Evolutionary conservation across 768 basidiomycete species (phyloP).

Genomic region (Pleurotus tuber-regium): DNA sequence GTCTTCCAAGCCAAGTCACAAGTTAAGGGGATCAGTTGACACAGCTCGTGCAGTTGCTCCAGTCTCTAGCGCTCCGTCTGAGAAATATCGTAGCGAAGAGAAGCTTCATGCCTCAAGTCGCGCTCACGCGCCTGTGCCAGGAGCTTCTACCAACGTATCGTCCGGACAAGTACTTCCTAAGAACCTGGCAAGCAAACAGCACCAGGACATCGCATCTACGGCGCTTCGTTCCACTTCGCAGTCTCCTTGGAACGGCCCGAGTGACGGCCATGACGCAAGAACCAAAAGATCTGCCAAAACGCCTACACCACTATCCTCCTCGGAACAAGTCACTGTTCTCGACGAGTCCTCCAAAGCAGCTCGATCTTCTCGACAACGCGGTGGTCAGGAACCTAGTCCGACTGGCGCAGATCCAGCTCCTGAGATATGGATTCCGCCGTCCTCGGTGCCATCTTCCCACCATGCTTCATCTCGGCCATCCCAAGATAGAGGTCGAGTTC

Average conservation of each 20-base stretch:
- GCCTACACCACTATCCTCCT: slow-evolving; percentile 12
- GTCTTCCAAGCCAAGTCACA: slow-evolving; percentile 26
- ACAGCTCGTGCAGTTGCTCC: background rate
- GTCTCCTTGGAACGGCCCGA: background rate
- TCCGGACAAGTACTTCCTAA: background rate
- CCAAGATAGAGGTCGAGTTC: slow-evolving; percentile 8
- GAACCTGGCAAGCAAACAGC: background rate
- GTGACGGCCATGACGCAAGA: slow-evolving; percentile 5
- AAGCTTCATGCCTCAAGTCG: slow-evolving; percentile 4
- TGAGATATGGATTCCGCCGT: slow-evolving; percentile 8
- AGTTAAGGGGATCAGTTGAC: background rate
- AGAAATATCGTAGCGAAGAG: slow-evolving; percentile 9
- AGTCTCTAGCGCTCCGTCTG: slow-evolving; percentile 7
- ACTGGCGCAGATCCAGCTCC: slow-evolving; percentile 1
- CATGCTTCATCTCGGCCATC: slow-evolving; percentile 6
- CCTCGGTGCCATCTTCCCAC: slow-evolving; percentile 2
- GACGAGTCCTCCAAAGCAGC: slow-evolving; percentile 7
- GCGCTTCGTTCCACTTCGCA: background rate
- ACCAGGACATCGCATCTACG: background rate
- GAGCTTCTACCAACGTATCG: background rate
- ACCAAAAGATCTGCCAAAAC: slow-evolving; percentile 3
- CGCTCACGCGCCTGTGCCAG: background rate
- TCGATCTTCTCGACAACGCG: slow-evolving; percentile 7
- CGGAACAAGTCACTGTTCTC: slow-evolving; percentile 12
- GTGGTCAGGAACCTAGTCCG: slow-evolving; percentile 3